Evolutionary conservation across 495 filamentous ascomycete species (phyloP).

Genomic region (Glonium stellatum): DNA sequence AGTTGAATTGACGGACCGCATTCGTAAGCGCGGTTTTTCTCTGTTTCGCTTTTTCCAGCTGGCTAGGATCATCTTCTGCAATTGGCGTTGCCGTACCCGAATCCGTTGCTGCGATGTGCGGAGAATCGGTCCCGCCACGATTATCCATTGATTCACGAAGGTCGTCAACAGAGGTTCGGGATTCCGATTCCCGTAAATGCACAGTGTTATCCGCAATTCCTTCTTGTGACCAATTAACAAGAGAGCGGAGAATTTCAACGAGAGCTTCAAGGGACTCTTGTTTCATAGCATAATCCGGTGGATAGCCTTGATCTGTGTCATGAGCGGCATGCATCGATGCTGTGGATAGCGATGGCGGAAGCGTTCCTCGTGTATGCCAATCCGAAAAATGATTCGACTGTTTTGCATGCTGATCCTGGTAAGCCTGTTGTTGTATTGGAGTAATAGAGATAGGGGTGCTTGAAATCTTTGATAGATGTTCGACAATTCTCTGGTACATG

Average conservation of each 20-base stretch:
- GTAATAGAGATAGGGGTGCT: constrained; percentile 68
- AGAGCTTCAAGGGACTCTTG: constrained; percentile 79
- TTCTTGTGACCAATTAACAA: constrained; percentile 88
- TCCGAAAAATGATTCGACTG: constrained; percentile 45
- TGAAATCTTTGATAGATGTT: constrained; percentile 80
- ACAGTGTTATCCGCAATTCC: constrained; percentile 56
- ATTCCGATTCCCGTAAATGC: constrained; percentile 45
- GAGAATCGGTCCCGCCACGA: constrained; percentile 29
- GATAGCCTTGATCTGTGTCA: constrained; percentile 60
- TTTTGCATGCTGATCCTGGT: constrained; percentile 67
- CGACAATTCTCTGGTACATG: constrained; percentile 89
- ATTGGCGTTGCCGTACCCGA: constrained; percentile 65
- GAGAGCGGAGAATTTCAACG: constrained; percentile 77
- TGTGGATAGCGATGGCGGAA: constrained; percentile 79
- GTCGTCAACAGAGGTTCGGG: constrained; percentile 62
- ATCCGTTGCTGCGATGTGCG: constrained; percentile 9
- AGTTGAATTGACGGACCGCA: constrained; percentile 90
- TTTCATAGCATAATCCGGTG: constrained; percentile 81
- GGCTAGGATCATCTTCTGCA: constrained; percentile 78
- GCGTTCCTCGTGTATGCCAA: constrained; percentile 74
- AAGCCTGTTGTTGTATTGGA: constrained; percentile 71
- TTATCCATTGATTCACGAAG: constrained; percentile 74
- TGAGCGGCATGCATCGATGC: constrained; percentile 56
- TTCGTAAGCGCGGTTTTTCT: constrained; percentile 86
- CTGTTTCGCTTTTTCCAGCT: constrained; percentile 89